These are phyloP conservation scores for Kuraishia borneana DNA, from an alignment of 805 yeast species.

Conservation along the genomic window DNA sequence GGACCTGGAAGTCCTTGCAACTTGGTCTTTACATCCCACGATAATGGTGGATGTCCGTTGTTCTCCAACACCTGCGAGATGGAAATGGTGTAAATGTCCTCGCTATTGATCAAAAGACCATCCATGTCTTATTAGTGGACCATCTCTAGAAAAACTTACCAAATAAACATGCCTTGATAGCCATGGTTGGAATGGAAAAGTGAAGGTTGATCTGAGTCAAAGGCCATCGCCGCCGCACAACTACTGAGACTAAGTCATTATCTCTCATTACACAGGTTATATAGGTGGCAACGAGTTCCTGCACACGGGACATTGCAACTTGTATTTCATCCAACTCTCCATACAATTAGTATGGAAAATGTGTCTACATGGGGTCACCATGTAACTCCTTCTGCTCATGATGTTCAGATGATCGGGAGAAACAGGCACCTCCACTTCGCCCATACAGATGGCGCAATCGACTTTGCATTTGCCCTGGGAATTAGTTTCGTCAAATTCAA, in stretches of 20 bases:
- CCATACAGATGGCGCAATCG: constrained; percentile 91
- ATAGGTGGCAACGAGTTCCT: constrained; percentile 77
- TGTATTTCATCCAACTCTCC: constrained; percentile 88
- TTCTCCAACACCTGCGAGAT: constrained; percentile 53
- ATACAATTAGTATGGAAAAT: constrained; percentile 84
- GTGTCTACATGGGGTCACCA: constrained; percentile 89
- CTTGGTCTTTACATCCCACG: constrained; percentile 84
- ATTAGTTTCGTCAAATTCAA: constrained; percentile 25
- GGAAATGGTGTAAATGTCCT: constrained; percentile 79
- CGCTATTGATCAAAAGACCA: constrained; percentile 86
- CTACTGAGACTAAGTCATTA: too few species aligned
- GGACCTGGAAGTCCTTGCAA: constrained; percentile 90
- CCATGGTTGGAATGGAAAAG: too few species aligned
- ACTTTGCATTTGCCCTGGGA: constrained; percentile 32
- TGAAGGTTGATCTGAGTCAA: too few species aligned
- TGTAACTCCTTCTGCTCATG: constrained; percentile 34
- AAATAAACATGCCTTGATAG: constrained; percentile 63
- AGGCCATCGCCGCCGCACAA: too few species aligned
- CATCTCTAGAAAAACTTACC: too few species aligned
- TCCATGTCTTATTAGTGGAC: constrained; percentile 61
- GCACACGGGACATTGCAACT: constrained; percentile 91
- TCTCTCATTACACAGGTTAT: constrained; percentile 20
- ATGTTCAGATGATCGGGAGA: constrained; percentile 6
- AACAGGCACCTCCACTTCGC: constrained; percentile 51
- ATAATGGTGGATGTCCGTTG: constrained; percentile 68